Percentiles rank a stretch among this genome's conserved stretches.
phyloP scores from a whole-genome alignment of 352 stramenopile genomes.

The Saprolegnia diclina region DNA sequence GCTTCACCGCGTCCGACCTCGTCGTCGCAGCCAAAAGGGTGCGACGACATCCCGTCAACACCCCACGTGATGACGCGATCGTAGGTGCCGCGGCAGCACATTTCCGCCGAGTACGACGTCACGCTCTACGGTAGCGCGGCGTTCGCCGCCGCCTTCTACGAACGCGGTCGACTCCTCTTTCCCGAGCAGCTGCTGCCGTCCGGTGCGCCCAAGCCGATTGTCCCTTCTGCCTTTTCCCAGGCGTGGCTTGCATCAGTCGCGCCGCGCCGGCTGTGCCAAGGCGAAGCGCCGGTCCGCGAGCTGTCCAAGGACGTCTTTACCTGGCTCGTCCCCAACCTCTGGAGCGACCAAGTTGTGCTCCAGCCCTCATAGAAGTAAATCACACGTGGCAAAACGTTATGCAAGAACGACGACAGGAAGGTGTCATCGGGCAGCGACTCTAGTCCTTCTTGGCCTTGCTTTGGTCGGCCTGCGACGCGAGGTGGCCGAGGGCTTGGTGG shows the following conservation, averaged over 20 bases:
- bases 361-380: neutral
- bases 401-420: no score
- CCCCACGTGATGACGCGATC: no score
- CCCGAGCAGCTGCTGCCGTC: neutral
- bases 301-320: neutral
- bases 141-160: constrained; percentile 3
- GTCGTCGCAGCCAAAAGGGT: constrained; percentile 6
- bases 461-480: constrained; percentile 34
- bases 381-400: no score
- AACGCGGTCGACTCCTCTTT: neutral
- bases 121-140: constrained; percentile 9
- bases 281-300: no score
- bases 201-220: neutral
- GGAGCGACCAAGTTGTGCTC: neutral
- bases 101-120: constrained; percentile 22
- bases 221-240: constrained; percentile 5
- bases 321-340: neutral
- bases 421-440: neutral
- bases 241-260: neutral
- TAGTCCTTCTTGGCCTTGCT: constrained; percentile 64
- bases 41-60: no score
- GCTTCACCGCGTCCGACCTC: constrained; percentile 15
- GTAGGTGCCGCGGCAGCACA: constrained; percentile 12
- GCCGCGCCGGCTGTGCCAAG: no score
- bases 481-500: constrained; percentile 71